Evolutionary conservation across 495 filamentous ascomycete species (phyloP), one percentile per base, ranked within the genome.

Genomic region (Penicillium macrosclerotiorum): DNA sequence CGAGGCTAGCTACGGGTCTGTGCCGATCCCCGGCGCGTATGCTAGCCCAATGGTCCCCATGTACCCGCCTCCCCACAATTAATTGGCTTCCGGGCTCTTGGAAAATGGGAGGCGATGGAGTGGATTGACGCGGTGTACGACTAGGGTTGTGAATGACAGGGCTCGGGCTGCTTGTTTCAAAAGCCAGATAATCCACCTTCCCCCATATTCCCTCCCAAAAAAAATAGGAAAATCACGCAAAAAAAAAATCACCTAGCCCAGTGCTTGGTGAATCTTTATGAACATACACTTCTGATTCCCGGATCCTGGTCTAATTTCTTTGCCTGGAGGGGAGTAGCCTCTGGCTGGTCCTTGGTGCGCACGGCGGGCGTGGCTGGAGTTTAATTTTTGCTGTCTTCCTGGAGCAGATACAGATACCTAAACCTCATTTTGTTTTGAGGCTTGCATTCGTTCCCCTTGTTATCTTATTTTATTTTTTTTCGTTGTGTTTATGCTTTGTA

Each of bases 11-110:
- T 78, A 75, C 45, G 76, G 71, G 9, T 52, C 71, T 33, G 76
- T 80, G 17, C 76, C 75, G 2, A 78, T 80, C 36, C 76, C 76
- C 3, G 68, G 63, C 16, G 75, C 74, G 7, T 79, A 78, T 49
- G 55, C 63, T 12, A 73, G 69, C 47, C 69, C 73, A 12, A 63
- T 73, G 57, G 67, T 55, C 24, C 67, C 73, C 6, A 47, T 36
- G 14, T 66, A 64, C 49, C 64, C 65, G 8, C 51, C 47, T 37
- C 60, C 52, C 49, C 64, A 59, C 47, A 57, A 47, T 16, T 59
- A 41, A 36, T 19, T 25, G 17, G 25, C 25, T 7, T 22, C 2
- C 7, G n/a, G n/a, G n/a, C n/a, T n/a, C n/a, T n/a, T n/a, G n/a
- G n/a, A n/a, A n/a, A n/a, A n/a, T n/a, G n/a, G n/a, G n/a, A n/a